phyloP scores from a whole-genome alignment of 352 stramenopile species.

The Phytophthora agathidicida region DNA sequence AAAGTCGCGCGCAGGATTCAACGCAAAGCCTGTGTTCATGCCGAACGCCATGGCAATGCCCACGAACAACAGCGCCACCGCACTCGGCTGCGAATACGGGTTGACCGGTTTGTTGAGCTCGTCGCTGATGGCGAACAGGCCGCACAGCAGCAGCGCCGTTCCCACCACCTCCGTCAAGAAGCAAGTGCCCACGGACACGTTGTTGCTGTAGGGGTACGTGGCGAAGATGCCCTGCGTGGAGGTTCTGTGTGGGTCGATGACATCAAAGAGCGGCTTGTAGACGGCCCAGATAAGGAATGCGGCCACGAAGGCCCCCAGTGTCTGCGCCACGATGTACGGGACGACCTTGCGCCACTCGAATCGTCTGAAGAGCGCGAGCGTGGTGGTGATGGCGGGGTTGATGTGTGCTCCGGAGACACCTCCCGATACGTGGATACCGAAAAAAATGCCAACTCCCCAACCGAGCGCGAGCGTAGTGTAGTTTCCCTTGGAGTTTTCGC shows the following conservation, averaged over 20 bases:
- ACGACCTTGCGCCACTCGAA: conserved; percentile 54
- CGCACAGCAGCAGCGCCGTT: conserved; percentile 48
- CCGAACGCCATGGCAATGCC: conserved; percentile 69
- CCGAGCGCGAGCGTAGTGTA: conserved; percentile 66
- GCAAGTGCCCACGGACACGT: conserved; percentile 42
- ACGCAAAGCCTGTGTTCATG: conserved; percentile 66
- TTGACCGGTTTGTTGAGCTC: conserved; percentile 52
- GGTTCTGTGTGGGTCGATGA: conserved; percentile 43
- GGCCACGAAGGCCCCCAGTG: conserved; percentile 52
- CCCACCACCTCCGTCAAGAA: conserved; percentile 63
- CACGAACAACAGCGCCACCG: conserved; percentile 51
- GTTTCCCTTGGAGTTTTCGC: conserved; percentile 48
- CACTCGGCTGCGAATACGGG: conserved; percentile 40
- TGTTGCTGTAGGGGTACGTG: conserved; percentile 45
- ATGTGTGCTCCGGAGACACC: conserved; percentile 61
- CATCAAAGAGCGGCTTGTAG: conserved; percentile 56
- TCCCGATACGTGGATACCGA: conserved; percentile 58
- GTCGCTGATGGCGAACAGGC: conserved; percentile 57
- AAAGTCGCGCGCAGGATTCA: conserved; percentile 65
- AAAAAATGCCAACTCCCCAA: conserved; percentile 67
- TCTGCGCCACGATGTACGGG: conserved; percentile 46
- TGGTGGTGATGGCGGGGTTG: conserved; percentile 63
- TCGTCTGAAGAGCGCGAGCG: conserved; percentile 52
- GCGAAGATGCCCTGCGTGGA: conserved; percentile 47
- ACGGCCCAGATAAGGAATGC: conserved; percentile 53